A percentile compares a stretch with the other conserved stretches of the same genome.
Evolutionary conservation across 495 filamentous ascomycete genomes (phyloP).

Genomic region (Hyaloscypha finlandica): DNA sequence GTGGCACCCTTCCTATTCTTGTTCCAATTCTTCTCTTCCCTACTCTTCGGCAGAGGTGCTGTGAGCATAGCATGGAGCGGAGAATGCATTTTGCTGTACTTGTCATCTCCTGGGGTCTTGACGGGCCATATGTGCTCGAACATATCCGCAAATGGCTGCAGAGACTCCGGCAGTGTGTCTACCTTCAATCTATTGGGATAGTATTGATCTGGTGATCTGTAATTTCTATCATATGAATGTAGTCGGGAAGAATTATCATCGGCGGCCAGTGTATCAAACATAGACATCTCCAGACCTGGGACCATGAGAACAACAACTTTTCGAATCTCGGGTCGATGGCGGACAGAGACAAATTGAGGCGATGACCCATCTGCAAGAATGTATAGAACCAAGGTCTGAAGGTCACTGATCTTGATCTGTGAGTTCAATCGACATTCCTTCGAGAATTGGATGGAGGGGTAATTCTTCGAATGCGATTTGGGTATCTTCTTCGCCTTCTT

Average conservation of each 20-base stretch:
- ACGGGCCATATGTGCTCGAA: slow-evolving; percentile 91
- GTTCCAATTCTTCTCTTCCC: slow-evolving; percentile 53
- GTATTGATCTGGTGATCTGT: slow-evolving; percentile 62
- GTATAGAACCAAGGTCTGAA: slow-evolving; percentile 85
- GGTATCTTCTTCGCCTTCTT: slow-evolving; percentile 64
- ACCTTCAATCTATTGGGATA: slow-evolving; percentile 67
- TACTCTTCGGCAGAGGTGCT: slow-evolving; percentile 63
- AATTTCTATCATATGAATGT: slow-evolving; percentile 15
- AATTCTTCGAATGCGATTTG: slow-evolving; percentile 54
- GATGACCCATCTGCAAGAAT: slow-evolving; percentile 80
- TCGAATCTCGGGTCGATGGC: slow-evolving; percentile 71
- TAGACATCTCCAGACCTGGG: slow-evolving; percentile 83
- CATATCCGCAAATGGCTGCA: slow-evolving; percentile 75
- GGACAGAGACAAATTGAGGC: slow-evolving; percentile 85
- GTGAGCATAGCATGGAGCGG: slow-evolving; percentile 79
- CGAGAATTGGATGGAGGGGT: slow-evolving; percentile 72
- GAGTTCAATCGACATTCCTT: slow-evolving; percentile 66
- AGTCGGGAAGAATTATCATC: slow-evolving; percentile 10
- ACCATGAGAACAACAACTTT: slow-evolving; percentile 94
- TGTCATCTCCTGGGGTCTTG: slow-evolving; percentile 79
- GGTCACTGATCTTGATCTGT: slow-evolving; percentile 72
- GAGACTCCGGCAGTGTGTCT: slow-evolving; percentile 58
- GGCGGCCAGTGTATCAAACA: slow-evolving; percentile 57
- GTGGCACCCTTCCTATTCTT: slow-evolving; percentile 52
- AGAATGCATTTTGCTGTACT: slow-evolving; percentile 76